Evolutionary conservation across 345 rosid genomes (phyloP).

Genomic region (Bruguiera sexangula): DNA sequence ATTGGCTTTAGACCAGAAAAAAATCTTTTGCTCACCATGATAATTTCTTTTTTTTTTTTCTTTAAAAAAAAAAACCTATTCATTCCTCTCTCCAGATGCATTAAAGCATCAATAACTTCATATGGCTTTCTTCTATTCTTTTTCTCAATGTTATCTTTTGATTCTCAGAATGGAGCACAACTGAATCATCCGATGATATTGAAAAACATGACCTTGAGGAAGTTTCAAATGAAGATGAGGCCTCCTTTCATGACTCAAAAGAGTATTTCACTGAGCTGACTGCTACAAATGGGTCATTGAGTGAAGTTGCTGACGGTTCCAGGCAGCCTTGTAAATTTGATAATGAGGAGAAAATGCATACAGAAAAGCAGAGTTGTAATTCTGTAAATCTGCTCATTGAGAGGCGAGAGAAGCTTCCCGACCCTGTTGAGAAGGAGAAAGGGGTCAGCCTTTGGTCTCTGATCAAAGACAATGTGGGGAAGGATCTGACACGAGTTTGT

Average conservation of each 20-base stretch:
- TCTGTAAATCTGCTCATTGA: constrained; percentile 41
- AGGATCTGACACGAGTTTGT: constrained; percentile 94
- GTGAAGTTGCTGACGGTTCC: constrained; percentile 24
- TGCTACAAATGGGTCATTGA: constrained; percentile 35
- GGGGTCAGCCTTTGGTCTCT: constrained; percentile 98
- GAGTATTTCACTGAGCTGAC: constrained; percentile 59
- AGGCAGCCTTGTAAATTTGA: constrained; percentile 15
- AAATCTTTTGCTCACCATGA: too few relatives aligned
- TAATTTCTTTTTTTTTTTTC: too few relatives aligned
- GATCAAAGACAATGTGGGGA: constrained; percentile 98
- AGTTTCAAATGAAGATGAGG: constrained; percentile 76
- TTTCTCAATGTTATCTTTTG: constrained; percentile 21
- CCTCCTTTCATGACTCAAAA: constrained; percentile 64
- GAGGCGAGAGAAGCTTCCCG: constrained; percentile 82
- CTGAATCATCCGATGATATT: constrained; percentile 92
- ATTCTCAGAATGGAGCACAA: constrained; percentile 88
- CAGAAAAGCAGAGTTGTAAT: constrained; percentile 27
- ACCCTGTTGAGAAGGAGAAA: constrained; percentile 92
- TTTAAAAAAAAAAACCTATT: background rate
- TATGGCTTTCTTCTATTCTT: constrained; percentile 13
- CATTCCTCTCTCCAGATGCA: background rate
- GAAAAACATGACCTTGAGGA: constrained; percentile 90
- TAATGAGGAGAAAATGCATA: constrained; percentile 42
- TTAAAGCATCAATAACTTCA: background rate
- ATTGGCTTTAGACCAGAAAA: too few relatives aligned